Conservation (phyloP, 805 yeast genomes). For the Henningerozyma blattae region DNA sequence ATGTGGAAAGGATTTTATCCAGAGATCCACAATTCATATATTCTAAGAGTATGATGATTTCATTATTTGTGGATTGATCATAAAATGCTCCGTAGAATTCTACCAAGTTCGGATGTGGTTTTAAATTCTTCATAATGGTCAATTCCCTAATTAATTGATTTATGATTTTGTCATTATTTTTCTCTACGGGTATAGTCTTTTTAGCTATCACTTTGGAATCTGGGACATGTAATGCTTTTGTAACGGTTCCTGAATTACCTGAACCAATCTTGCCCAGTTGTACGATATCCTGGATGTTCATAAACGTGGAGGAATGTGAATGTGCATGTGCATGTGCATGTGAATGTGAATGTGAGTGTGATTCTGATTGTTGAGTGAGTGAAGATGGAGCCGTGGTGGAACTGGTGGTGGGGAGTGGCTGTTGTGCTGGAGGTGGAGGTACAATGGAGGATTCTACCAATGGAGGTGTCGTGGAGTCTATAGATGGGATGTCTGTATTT, state of each 20-base stretch:
- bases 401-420: neutral
- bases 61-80: slow-evolving; percentile 35
- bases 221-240: slow-evolving; percentile 81
- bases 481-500: no score
- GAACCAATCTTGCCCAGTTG: slow-evolving; percentile 71
- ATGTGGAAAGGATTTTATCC: slow-evolving; percentile 55
- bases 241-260: slow-evolving; percentile 90
- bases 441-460: no score
- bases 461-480: no score
- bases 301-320: slow-evolving; percentile 23
- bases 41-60: slow-evolving; percentile 88
- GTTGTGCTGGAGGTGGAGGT: no score
- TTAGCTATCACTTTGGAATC: slow-evolving; percentile 83
- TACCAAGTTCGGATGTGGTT: slow-evolving; percentile 63
- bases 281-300: slow-evolving; percentile 51
- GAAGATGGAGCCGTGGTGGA: neutral
- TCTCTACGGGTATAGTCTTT: slow-evolving; percentile 77
- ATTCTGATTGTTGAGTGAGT: neutral
- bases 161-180: slow-evolving; percentile 34
- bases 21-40: slow-evolving; percentile 91
- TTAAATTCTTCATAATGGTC: slow-evolving; percentile 83
- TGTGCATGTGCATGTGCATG: neutral
- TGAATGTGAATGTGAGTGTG: no score
- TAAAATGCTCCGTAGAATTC: slow-evolving; percentile 87
- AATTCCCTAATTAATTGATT: slow-evolving; percentile 76